Percentiles rank a stretch among this genome's conserved stretches.
These are phyloP conservation scores for Sporodiniella umbellata DNA, from an alignment of 371 early-diverging fungal genomes.

Conservation along the genomic window DNA sequence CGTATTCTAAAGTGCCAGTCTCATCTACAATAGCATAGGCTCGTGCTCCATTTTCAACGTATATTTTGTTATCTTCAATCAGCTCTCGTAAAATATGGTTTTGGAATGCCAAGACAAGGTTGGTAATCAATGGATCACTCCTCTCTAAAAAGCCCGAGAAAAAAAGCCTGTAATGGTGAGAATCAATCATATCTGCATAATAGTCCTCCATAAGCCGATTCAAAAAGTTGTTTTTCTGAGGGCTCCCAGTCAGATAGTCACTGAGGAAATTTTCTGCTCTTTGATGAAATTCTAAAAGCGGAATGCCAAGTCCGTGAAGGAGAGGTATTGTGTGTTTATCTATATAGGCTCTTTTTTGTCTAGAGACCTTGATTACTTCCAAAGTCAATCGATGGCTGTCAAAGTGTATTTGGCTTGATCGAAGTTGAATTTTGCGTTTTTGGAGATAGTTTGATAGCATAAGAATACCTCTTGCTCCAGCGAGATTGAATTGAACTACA, in stretches of 20 bases:
- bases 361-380: constrained; percentile 50
- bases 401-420: constrained; percentile 67
- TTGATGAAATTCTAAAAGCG: constrained; percentile 31
- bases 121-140: constrained; percentile 53
- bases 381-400: constrained; percentile 39
- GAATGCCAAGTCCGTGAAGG: constrained; percentile 57
- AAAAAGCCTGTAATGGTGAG: constrained; percentile 30
- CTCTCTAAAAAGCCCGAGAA: constrained; percentile 42
- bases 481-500: constrained; percentile 75
- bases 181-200: constrained; percentile 32
- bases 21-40: constrained; percentile 81
- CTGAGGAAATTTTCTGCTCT: constrained; percentile 16
- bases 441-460: constrained; percentile 19
- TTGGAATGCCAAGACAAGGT: constrained; percentile 42
- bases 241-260: constrained; percentile 6
- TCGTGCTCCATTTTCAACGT: constrained; percentile 51
- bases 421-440: constrained; percentile 39
- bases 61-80: constrained; percentile 56
- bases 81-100: constrained; percentile 51
- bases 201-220: constrained; percentile 32
- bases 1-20: constrained; percentile 52
- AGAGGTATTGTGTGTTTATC: constrained; percentile 63
- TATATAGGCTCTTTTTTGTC: constrained; percentile 46
- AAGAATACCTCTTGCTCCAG: constrained; percentile 73
- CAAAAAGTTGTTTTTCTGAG: background rate